Evolutionary conservation across 2,329 filamentous ascomycete genomes (phyloP).

Genomic region (Colletotrichum noveboracense): DNA sequence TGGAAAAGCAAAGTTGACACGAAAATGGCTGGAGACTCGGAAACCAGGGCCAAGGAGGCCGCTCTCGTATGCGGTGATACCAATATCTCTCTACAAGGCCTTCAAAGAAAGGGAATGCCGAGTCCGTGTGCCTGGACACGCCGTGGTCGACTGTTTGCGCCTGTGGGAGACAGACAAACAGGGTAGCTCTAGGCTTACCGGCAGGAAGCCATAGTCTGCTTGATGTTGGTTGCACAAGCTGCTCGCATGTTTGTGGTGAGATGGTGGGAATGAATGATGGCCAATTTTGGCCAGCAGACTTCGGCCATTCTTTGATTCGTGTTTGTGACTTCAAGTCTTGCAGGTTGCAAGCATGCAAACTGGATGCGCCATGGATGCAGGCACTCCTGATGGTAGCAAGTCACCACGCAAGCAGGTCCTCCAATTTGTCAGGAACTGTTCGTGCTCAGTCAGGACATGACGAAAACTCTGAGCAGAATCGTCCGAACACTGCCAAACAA

Average conservation of each 20-base stretch:
- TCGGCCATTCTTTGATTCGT: neutral
- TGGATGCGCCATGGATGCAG: neutral
- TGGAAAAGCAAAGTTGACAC: neutral
- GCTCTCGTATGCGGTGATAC: neutral
- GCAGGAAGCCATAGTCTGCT: neutral
- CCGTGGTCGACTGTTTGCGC: neutral
- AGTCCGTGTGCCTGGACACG: neutral
- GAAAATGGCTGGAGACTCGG: neutral
- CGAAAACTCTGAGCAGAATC: neutral
- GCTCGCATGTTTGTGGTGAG: neutral
- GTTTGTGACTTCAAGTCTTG: neutral
- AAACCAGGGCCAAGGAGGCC: neutral
- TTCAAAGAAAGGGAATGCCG: neutral
- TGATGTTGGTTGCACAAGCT: neutral
- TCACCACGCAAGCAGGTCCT: neutral
- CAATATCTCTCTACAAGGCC: neutral
- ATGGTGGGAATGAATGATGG: neutral
- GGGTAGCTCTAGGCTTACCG: neutral
- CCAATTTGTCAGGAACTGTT: neutral
- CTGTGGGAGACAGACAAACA: neutral
- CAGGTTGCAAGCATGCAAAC: neutral
- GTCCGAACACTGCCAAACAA: conserved; percentile 3
- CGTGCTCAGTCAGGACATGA: neutral
- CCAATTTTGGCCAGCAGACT: neutral
- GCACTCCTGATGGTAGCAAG: neutral